Conservation (phyloP, 2,329 filamentous ascomycete genomes). For the Neodidymelliopsis sp. region DNA sequence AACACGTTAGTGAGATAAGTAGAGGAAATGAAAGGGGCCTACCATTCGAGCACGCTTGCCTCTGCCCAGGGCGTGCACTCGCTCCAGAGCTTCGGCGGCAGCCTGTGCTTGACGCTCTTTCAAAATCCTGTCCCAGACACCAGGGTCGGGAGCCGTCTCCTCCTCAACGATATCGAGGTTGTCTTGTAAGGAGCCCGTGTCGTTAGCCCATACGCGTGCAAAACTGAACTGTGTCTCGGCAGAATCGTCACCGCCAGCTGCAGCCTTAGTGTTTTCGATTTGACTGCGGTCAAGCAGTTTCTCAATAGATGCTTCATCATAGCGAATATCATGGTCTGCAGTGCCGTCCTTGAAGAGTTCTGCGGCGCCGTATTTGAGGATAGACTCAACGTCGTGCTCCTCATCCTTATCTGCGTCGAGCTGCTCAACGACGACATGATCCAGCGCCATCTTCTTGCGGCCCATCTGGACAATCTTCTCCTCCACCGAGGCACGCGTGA, state of each 20-base stretch:
- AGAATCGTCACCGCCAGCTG: conserved; percentile 66
- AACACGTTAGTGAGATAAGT: conserved; percentile 14
- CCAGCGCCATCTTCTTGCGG: conserved; percentile 92
- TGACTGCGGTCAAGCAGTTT: conserved; percentile 87
- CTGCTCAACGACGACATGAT: conserved; percentile 91
- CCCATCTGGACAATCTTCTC: conserved; percentile 97
- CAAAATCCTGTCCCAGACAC: conserved; percentile 90
- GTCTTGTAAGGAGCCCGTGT: conserved; percentile 72
- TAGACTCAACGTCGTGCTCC: conserved; percentile 81
- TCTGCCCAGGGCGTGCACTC: conserved; percentile 80
- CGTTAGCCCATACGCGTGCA: conserved; percentile 91
- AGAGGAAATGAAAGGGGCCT: conserved; percentile 30
- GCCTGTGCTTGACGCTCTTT: conserved; percentile 82
- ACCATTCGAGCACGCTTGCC: conserved; percentile 77
- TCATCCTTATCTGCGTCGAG: conserved; percentile 86
- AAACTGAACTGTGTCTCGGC: conserved; percentile 86
- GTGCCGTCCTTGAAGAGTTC: conserved; percentile 83
- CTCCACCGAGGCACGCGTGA: conserved; percentile 87
- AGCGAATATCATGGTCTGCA: conserved; percentile 75
- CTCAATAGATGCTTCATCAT: conserved; percentile 84
- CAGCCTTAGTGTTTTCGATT: conserved; percentile 70
- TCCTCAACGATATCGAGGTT: conserved; percentile 64
- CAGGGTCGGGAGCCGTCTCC: conserved; percentile 66
- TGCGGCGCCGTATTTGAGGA: conserved; percentile 85
- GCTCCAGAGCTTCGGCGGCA: conserved; percentile 70